A percentile compares a stretch with the other conserved stretches of the same genome.
Evolutionary conservation across 2,329 filamentous ascomycete genomes (phyloP).

Genomic region (Akanthomyces lecanii): DNA sequence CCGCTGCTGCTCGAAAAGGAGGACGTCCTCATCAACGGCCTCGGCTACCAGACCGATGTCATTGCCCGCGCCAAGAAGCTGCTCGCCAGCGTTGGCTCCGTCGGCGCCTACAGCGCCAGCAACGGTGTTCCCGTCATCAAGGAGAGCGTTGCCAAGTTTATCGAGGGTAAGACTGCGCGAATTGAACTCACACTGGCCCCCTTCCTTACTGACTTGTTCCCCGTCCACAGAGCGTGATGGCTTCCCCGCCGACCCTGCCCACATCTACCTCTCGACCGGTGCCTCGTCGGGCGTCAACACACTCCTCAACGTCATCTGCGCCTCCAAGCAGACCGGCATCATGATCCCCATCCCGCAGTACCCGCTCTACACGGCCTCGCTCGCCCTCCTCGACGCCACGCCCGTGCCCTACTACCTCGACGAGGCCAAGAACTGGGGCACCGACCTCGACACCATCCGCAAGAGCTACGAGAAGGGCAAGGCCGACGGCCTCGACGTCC

Average conservation of each 20-base stretch:
- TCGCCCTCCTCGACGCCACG: slow-evolving; percentile 77
- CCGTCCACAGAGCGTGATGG: slow-evolving; percentile 68
- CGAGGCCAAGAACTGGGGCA: slow-evolving; percentile 82
- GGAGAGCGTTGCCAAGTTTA: slow-evolving; percentile 86
- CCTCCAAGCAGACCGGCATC: slow-evolving; percentile 70
- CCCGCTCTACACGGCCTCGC: slow-evolving; percentile 91
- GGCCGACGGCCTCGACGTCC: slow-evolving; percentile 75
- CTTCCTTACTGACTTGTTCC: not conserved
- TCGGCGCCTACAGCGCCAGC: slow-evolving; percentile 94
- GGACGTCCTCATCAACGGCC: slow-evolving; percentile 65
- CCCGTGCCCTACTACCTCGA: slow-evolving; percentile 94
- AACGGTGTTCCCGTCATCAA: slow-evolving; percentile 83
- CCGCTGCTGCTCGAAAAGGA: slow-evolving; percentile 78
- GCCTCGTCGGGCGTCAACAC: slow-evolving; percentile 95
- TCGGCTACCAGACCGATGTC: slow-evolving; percentile 89
- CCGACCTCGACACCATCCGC: slow-evolving; percentile 74
- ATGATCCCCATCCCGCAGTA: slow-evolving; percentile 97
- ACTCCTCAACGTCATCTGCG: slow-evolving; percentile 83
- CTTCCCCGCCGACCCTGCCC: slow-evolving; percentile 71
- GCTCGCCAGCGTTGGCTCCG: slow-evolving; percentile 78
- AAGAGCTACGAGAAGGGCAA: slow-evolving; percentile 69
- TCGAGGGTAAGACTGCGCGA: slow-evolving; percentile 61
- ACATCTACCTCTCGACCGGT: slow-evolving; percentile 87
- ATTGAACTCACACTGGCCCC: not conserved
- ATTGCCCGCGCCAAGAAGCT: slow-evolving; percentile 78